Percentiles rank a stretch among this genome's conserved stretches.
These are phyloP conservation scores for Starmerella floricola DNA, from an alignment of 805 yeast species.

Conservation along the genomic window DNA sequence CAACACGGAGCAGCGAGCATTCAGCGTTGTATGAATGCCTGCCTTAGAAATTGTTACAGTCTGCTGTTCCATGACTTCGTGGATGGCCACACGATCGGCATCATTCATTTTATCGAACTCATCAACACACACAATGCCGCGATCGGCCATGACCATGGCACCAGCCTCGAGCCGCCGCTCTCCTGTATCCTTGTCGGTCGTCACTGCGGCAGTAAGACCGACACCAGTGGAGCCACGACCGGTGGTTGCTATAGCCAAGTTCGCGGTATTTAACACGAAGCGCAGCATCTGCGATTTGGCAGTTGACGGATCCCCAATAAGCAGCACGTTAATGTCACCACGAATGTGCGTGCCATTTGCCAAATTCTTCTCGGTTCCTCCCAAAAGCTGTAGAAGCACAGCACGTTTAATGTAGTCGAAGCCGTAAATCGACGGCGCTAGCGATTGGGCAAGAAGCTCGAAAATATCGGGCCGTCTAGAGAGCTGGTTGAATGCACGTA, in stretches of 20 bases:
- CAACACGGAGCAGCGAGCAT: conserved; percentile 91
- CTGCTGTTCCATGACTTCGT: conserved; percentile 99
- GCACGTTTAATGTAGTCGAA: conserved; percentile 86
- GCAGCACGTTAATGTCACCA: conserved; percentile 89
- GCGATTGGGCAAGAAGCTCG: conserved; percentile 65
- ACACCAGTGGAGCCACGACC: conserved; percentile 99
- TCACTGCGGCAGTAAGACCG: conserved; percentile 97
- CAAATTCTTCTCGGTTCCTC: conserved; percentile 88
- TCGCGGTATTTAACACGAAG: conserved; percentile 88
- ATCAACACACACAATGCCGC: conserved; percentile 96
- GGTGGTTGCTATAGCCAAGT: conserved; percentile 92
- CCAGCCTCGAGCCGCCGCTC: conserved; percentile 96
- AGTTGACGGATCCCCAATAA: conserved; percentile 99
- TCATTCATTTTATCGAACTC: conserved; percentile 98
- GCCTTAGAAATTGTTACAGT: conserved; percentile 97
- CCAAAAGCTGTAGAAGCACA: conserved; percentile 75
- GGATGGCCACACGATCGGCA: conserved; percentile 92
- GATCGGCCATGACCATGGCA: conserved; percentile 96
- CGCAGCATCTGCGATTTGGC: conserved; percentile 94
- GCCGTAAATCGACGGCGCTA: conserved; percentile 94
- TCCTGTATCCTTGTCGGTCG: conserved; percentile 92
- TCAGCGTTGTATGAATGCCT: conserved; percentile 90
- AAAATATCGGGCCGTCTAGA: conserved; percentile 62
- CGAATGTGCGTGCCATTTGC: conserved; percentile 93
- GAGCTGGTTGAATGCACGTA: conserved; percentile 71